These are phyloP conservation scores for Trichoderma sp. DNA, from an alignment of 2,329 filamentous ascomycete genomes.

Conservation along the genomic window DNA sequence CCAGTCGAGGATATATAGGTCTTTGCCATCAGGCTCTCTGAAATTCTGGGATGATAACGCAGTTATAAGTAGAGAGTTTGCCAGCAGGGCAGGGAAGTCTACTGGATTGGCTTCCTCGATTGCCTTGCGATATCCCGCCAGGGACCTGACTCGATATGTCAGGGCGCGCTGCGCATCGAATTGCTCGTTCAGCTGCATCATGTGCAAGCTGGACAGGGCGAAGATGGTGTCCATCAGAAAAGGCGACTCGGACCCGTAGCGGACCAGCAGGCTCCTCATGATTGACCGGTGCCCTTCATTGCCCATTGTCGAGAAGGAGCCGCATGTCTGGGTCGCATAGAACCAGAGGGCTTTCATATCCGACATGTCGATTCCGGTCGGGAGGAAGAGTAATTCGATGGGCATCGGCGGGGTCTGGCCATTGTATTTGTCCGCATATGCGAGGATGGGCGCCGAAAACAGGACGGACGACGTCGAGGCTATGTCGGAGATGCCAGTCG, in stretches of 20 bases:
- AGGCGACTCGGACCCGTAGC: conserved; percentile 52
- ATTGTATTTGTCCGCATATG: neutral
- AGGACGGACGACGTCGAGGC: conserved; percentile 17
- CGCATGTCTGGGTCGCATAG: conserved; percentile 50
- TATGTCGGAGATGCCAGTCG: neutral
- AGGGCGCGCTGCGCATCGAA: conserved; percentile 45
- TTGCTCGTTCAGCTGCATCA: conserved; percentile 44
- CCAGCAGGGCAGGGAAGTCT: conserved; percentile 53
- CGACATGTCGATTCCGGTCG: conserved; percentile 39
- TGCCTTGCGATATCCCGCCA: conserved; percentile 54
- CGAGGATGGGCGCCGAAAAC: conserved; percentile 3
- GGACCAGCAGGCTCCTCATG: conserved; percentile 50
- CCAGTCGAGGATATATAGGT: conserved; percentile 58
- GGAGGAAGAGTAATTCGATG: conserved; percentile 36
- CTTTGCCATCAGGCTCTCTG: conserved; percentile 47
- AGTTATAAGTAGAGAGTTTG: conserved; percentile 53
- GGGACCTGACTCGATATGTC: conserved; percentile 51
- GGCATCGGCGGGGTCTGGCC: conserved; percentile 23
- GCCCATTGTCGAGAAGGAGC: conserved; percentile 48
- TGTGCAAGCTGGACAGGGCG: conserved; percentile 52
- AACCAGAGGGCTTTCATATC: conserved; percentile 61
- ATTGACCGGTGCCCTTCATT: conserved; percentile 42
- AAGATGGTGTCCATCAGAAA: conserved; percentile 60
- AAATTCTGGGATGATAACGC: conserved; percentile 54
- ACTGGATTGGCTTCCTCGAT: conserved; percentile 49